Conservation (phyloP, 2,329 filamentous ascomycete genomes). For the Talaromyces sp. region DNA sequence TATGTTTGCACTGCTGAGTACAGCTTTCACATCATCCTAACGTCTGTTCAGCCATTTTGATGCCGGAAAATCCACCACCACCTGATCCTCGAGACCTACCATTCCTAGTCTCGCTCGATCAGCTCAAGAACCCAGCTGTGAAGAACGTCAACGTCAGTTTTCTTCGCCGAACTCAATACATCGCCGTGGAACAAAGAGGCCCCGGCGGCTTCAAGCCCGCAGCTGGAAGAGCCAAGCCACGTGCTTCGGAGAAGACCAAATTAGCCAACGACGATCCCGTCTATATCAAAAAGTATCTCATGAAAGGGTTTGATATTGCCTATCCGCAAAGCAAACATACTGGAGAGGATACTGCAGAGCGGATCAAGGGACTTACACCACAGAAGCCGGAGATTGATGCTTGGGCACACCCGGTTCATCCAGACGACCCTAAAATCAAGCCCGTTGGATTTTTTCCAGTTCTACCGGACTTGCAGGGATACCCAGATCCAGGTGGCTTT, state of each 20-base stretch:
- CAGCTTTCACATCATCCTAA: background rate
- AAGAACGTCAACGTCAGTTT: conserved; percentile 81
- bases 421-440: conserved; percentile 54
- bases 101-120: conserved; percentile 76
- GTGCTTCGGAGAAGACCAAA: conserved; percentile 32
- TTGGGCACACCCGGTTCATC: conserved; percentile 59
- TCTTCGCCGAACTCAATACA: conserved; percentile 93
- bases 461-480: conserved; percentile 58
- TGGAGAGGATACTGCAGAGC: conserved; percentile 53
- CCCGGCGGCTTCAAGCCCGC: conserved; percentile 31
- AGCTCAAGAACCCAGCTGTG: conserved; percentile 77
- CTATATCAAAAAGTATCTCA: conserved; percentile 58
- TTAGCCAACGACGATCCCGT: conserved; percentile 53
- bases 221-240: conserved; percentile 27
- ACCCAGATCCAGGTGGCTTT: conserved; percentile 57
- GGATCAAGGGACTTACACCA: conserved; percentile 52
- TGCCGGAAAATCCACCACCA: conserved; percentile 64
- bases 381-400: conserved; percentile 55
- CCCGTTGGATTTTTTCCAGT: conserved; percentile 59
- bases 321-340: conserved; percentile 59
- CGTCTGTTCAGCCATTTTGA: conserved; percentile 66
- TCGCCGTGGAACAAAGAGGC: conserved; percentile 46
- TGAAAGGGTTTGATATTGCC: conserved; percentile 63
- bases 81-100: conserved; percentile 80
- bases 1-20: conserved; percentile 41